Conservation (phyloP, 2,329 filamentous ascomycete genomes). For the Botrytis fragariae region DNA sequence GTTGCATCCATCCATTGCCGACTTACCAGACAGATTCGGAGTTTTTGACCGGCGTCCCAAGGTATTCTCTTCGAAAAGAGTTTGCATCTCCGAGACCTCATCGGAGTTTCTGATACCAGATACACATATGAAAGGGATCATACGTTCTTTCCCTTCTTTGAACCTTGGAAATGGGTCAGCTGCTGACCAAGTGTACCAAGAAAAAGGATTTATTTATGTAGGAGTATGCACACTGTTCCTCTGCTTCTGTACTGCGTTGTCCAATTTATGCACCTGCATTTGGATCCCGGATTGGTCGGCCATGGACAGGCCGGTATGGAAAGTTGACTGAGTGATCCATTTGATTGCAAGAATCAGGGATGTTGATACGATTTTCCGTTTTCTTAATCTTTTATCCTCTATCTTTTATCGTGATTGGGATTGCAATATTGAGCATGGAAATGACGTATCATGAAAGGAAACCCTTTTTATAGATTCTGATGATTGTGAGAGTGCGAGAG, state of each 20-base stretch:
- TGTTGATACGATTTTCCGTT: conserved; percentile 7
- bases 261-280: neutral
- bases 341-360: conserved; percentile 1
- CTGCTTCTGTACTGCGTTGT: neutral
- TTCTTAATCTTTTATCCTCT: neutral
- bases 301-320: neutral
- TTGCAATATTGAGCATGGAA: neutral
- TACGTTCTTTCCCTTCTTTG: neutral
- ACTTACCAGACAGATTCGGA: neutral
- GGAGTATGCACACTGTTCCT: neutral
- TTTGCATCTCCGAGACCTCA: neutral
- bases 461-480: neutral
- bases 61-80: neutral
- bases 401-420: neutral
- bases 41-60: neutral
- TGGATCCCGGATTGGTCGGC: neutral
- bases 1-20: neutral
- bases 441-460: neutral
- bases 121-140: neutral
- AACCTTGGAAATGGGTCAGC: neutral
- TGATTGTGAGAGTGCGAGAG: neutral
- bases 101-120: neutral
- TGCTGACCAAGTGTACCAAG: conserved; percentile 4
- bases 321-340: neutral
- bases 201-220: neutral